Evolutionary conservation across 164 flowering plant genomes (phyloP), one percentile per base, ranked within the genome.

Genomic region (Stephania yunnanensis): DNA sequence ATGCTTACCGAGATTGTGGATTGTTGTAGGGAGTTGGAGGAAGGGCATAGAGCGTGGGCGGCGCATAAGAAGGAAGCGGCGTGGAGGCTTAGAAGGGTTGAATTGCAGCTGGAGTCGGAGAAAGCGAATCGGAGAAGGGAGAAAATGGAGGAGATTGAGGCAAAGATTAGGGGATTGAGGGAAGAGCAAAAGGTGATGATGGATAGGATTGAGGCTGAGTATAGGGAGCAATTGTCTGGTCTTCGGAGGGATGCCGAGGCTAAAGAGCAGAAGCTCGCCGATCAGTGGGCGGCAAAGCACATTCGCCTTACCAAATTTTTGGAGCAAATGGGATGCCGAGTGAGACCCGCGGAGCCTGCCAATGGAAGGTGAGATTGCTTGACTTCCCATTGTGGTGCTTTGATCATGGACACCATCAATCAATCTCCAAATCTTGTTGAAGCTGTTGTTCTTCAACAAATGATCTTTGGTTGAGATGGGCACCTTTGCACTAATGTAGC

Each of bases 41-140:
- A 95, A 78, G 94, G 90, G 70, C 95, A 92, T 66, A 85, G 89
- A 4, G 89, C 91, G 50, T 88, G 88, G 95, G 84, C 85, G 4
- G 89, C 91, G 2, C 97, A 95, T 70, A 91, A 90, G 85, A 95
- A 93, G 80, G 99, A 95, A 84, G 92, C 98, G 22, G 79, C 92
- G 0, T 95, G 99, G 99, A 87, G 98, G 73, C 73, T 95, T 69
- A 89, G 83, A 58, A 83, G 98, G 83, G 87, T 93, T 25, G 98
- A 95, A 78, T 80, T 90, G 80, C 98, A 95, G 71, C 79, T 95
- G 69, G 98, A 95, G 71, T 91, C 99, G 0, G 99, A 93, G 86
- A 95, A 95, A 78, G 87, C 89, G 1, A 36, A 83, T 44, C 83
- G 88, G 46, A 84, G 84, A 81, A 87, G 90, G 81, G 94, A 92